phyloP scores from a whole-genome alignment of 2,329 filamentous ascomycete genomes.

The Penicillium psychrosexuale region DNA sequence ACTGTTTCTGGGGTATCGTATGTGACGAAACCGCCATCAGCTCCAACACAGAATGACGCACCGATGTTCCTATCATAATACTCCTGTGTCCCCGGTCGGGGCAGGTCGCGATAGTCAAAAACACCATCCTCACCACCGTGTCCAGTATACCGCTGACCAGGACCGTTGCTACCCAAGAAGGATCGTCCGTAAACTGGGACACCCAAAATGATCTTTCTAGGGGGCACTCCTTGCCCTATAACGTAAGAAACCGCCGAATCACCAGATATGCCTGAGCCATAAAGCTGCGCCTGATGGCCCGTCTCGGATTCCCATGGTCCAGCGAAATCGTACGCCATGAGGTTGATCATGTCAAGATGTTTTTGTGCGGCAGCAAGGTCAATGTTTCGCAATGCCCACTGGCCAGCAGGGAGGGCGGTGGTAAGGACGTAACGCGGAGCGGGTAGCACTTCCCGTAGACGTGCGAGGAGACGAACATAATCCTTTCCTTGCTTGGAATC shows the following conservation, averaged over 20 bases:
- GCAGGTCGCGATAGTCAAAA: conserved; percentile 72
- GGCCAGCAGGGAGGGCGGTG: conserved; percentile 67
- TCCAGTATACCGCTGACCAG: conserved; percentile 59
- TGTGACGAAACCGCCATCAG: conserved; percentile 72
- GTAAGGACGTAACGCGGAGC: conserved; percentile 67
- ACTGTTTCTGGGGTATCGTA: conserved; percentile 79
- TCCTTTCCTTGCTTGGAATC: conserved; percentile 64
- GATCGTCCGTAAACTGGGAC: conserved; percentile 73
- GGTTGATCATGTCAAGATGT: conserved; percentile 71
- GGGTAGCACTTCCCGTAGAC: conserved; percentile 65
- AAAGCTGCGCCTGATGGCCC: conserved; percentile 75
- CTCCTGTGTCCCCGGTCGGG: conserved; percentile 60
- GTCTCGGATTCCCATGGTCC: conserved; percentile 66
- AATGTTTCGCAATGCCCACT: conserved; percentile 66
- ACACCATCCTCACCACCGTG: conserved; percentile 62
- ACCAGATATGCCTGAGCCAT: conserved; percentile 58
- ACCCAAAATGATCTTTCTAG: conserved; percentile 70
- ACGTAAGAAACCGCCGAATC: conserved; percentile 65
- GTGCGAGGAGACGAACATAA: conserved; percentile 66
- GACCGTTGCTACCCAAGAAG: conserved; percentile 63
- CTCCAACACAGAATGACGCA: conserved; percentile 67
- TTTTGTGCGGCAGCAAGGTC: conserved; percentile 61
- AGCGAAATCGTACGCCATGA: conserved; percentile 78
- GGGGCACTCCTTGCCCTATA: conserved; percentile 62
- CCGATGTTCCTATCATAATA: conserved; percentile 64